Evolutionary conservation across 208 protist species (phyloP), one percentile per base, ranked within the genome.

Genomic region (Trypanosomatidae sp.): DNA sequence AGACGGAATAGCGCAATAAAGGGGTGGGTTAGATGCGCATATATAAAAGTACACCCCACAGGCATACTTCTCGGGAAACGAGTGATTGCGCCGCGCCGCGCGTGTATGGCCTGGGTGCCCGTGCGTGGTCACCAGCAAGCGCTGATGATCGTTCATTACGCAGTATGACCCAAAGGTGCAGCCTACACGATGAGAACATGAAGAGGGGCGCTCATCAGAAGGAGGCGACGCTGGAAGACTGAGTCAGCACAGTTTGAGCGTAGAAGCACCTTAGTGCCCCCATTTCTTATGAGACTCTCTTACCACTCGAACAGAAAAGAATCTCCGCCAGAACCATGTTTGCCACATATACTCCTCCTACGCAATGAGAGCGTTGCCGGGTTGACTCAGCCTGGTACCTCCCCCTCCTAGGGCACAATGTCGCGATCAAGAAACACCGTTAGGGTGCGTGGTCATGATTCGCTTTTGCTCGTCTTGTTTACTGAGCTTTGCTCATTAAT

Each of bases 281-380:
- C 49, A n/a, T 56, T 12, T 28, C 19, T 50, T 52, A 43, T 65
- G 49, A 22, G 7, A 19, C 50, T 22, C 19, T 47, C 25, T 43
- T 19, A 12, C 22, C 69, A 74, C 13, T 28, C 36, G 28, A 70
- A 25, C 53, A 67, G 71, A 72, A 39, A n/a, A 39, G 47, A 68
- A 46, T 65, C 58, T 13, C 6, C 28, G 13, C 58, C 9, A 12
- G 30, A 8, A 62, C 60, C 30, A 46, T 39, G 60, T 19, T 12
- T 44, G 8, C 39, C 6, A 2, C 39, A 25, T 15, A 28, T 65
- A 25, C 39, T 41, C 9, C 22, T 0, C 39, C 36, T 39, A 46
- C 60, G 8, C 60, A 22, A 1, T n/a, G 60, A 65, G 39, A 65
- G 39, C 60, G 12, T 47, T 22, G 41, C 39, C 22, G 22, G 19